Base-by-base conservation (phyloP, 805 yeast genomes). In the Ogataea parapolymorpha region DNA sequence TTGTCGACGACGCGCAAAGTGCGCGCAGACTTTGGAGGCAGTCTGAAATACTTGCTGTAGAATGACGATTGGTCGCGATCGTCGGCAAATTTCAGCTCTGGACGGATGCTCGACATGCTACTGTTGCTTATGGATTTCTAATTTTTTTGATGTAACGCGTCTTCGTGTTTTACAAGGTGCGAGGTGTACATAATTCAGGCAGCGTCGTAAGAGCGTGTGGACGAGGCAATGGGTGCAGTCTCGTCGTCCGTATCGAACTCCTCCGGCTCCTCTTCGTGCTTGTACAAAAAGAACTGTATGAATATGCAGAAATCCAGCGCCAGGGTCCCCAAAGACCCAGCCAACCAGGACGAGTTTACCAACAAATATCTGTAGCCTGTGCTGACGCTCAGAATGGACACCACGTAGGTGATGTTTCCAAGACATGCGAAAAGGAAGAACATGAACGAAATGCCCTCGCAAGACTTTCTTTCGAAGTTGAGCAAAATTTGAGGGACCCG, bases 361-460 rank as follows among this genome's bases (percentile, higher is more conserved):
- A 85, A 58, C 24, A 91, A 58, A 51, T 88, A 91, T 46, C 78
- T 71, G 55, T 72, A 69, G 39, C 87, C 81, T 35, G 81, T 68
- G 49, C 88, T 86, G 30, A 85, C 82, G 32, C 85, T 77, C 36
- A 91, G 67, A 39, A 91, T 91, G 9, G 95, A 84, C 11, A 86
- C 74, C 29, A 93, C 96, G 54, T 89, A 93, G 1, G 96, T 87
- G 56, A 86, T 69, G 61, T 91, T 93, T 34, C 99, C 99, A 42
- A 91, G 68, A 61, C 96, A 89, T 15, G 99, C 98, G 71, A 93
- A 91, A 16, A 93, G 67, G 66, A 91, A 91, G 65, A 93, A 91
- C 72, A 91, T 72, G 57, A 93, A 87, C 9, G 96, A 87, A 35
- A 91, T 85, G 17, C 98, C 98, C 47, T 93, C 98, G 60, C 96